Percentiles rank a stretch among this genome's conserved stretches.
phyloP scores from a whole-genome alignment of 768 basidiomycete genomes.

The Agaricus sinodeliciosus region DNA sequence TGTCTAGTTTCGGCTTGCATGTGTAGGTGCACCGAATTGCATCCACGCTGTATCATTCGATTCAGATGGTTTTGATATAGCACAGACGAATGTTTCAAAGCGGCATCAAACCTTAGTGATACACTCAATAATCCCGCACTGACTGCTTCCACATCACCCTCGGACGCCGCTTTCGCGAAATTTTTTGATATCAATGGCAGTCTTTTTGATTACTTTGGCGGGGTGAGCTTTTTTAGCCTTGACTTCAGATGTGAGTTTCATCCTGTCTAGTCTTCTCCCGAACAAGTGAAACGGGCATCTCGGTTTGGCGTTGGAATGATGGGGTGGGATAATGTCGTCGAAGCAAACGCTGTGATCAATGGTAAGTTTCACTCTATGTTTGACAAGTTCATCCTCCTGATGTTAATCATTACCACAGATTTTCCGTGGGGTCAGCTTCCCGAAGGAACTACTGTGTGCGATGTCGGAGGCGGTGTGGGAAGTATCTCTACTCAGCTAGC shows the following conservation, averaged over 20 bases:
- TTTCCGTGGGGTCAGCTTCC: constrained; percentile 21
- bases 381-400: background rate
- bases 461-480: constrained; percentile 31
- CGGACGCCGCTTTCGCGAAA: constrained; percentile 20
- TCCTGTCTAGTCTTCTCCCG: background rate
- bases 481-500: constrained; percentile 21
- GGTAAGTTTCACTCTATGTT: constrained; percentile 13
- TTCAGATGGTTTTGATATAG: background rate
- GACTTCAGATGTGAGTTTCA: too few relatives aligned
- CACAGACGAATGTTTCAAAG: constrained; percentile 16
- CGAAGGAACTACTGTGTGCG: constrained; percentile 22
- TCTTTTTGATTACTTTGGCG: constrained; percentile 19
- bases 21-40: constrained; percentile 12
- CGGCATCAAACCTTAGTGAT: constrained; percentile 22
- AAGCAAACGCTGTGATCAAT: constrained; percentile 20
- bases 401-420: constrained; percentile 8
- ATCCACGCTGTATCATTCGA: too few relatives aligned
- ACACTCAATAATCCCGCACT: constrained; percentile 27
- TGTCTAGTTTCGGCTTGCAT: constrained; percentile 20
- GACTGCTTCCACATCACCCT: constrained; percentile 18
- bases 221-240: constrained; percentile 11
- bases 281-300: constrained; percentile 1
- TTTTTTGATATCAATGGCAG: constrained; percentile 12
- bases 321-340: constrained; percentile 23
- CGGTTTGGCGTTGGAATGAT: constrained; percentile 28